These are phyloP conservation scores for Cordyceps farinosa DNA, from an alignment of 2,329 filamentous ascomycete genomes.

Conservation along the genomic window DNA sequence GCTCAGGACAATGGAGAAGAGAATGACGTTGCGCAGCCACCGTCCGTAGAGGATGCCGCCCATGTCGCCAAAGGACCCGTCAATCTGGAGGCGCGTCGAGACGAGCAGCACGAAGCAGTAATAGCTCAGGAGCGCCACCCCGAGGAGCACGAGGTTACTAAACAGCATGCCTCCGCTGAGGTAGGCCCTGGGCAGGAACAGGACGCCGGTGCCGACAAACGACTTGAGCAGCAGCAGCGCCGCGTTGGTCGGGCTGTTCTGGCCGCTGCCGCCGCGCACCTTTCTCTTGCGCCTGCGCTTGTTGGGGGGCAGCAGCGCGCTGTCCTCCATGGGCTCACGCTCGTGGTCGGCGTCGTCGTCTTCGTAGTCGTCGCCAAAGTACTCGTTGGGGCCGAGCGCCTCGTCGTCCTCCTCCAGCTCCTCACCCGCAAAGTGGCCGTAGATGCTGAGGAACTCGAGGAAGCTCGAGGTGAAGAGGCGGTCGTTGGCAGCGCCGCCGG, in stretches of 20 bases:
- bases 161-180: slow-evolving; percentile 97
- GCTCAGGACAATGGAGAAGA: slow-evolving; percentile 88
- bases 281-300: slow-evolving; percentile 73
- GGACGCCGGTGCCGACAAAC: slow-evolving; percentile 92
- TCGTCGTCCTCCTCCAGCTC: slow-evolving; percentile 96
- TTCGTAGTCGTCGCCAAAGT: slow-evolving; percentile 73
- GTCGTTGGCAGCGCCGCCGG: slow-evolving; percentile 30
- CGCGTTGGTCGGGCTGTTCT: slow-evolving; percentile 74
- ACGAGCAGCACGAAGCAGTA: slow-evolving; percentile 97
- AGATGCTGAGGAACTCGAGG: slow-evolving; percentile 90
- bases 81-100: slow-evolving; percentile 76
- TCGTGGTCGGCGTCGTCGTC: slow-evolving; percentile 56
- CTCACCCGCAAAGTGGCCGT: slow-evolving; percentile 96
- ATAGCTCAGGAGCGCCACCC: slow-evolving; percentile 82
- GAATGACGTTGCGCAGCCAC: slow-evolving; percentile 83
- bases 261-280: slow-evolving; percentile 67
- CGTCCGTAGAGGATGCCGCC: slow-evolving; percentile 87
- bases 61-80: slow-evolving; percentile 97
- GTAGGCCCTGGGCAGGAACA: slow-evolving; percentile 90
- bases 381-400: slow-evolving; percentile 79
- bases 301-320: slow-evolving; percentile 74
- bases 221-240: slow-evolving; percentile 88
- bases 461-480: slow-evolving; percentile 86
- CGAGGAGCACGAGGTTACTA: slow-evolving; percentile 84
- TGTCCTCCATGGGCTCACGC: slow-evolving; percentile 80